Percentiles rank a stretch among this genome's conserved stretches.
phyloP scores from a whole-genome alignment of 2,329 filamentous ascomycete species.

The Aureobasidium sp. region DNA sequence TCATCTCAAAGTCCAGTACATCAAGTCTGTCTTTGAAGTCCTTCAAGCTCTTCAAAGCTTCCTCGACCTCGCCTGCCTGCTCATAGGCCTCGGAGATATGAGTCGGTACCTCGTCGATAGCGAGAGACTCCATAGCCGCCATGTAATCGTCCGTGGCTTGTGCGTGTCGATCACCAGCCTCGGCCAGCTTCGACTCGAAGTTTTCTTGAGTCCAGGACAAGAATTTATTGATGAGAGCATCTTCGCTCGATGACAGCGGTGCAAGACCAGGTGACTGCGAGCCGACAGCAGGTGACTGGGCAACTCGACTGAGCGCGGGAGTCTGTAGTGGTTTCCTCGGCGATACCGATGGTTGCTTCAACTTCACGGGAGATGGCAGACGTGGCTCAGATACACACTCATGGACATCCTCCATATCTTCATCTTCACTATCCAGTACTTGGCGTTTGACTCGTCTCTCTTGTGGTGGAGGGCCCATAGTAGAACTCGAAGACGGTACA shows the following conservation, averaged over 20 bases:
- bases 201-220: conserved; percentile 3
- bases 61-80: not conserved
- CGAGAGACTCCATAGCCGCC: conserved; percentile 12
- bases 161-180: conserved; percentile 2
- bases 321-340: conserved; percentile 7
- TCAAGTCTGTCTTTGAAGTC: not conserved
- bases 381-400: conserved; percentile 3
- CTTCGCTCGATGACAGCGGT: conserved; percentile 2
- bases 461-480: not conserved
- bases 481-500: conserved; percentile 12
- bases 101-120: conserved; percentile 6
- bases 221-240: conserved; percentile 8
- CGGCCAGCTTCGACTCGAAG: not conserved
- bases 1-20: conserved; percentile 7
- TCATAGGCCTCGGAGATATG: conserved; percentile 1
- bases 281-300: not conserved
- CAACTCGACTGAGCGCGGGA: not conserved
- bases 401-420: conserved; percentile 11
- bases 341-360: conserved; percentile 6
- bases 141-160: conserved; percentile 12
- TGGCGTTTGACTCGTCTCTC: not conserved
- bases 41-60: conserved; percentile 6
- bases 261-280: conserved; percentile 1
- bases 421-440: conserved; percentile 8
- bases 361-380: conserved; percentile 8